phyloP scores from a whole-genome alignment of 2,329 filamentous ascomycete species.

The Sclerotinia nivalis region DNA sequence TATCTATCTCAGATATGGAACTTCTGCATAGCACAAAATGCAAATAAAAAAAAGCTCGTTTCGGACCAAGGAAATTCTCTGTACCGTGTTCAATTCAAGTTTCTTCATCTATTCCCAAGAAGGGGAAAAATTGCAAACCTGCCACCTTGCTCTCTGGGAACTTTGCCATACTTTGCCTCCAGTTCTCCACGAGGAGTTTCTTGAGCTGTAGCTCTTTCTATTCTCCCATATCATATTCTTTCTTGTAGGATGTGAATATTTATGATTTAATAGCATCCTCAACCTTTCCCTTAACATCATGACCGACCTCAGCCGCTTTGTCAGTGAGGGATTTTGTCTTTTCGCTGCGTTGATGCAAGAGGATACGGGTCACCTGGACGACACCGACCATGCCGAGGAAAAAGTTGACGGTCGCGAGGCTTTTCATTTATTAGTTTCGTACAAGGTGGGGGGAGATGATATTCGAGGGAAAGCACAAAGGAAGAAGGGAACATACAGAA shows the following conservation, averaged over 20 bases:
- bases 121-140: not conserved
- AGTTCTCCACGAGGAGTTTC: not conserved
- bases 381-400: constrained; percentile 88
- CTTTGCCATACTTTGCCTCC: not conserved
- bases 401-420: constrained; percentile 95
- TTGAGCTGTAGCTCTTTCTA: not conserved
- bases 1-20: not conserved
- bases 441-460: not conserved
- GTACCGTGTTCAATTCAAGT: not conserved
- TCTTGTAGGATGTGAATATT: constrained; percentile 20
- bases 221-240: not conserved
- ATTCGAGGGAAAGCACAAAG: not conserved
- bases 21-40: not conserved
- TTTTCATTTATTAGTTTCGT: constrained; percentile 41
- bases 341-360: constrained; percentile 60
- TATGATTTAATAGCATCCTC: constrained; percentile 43
- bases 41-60: not conserved
- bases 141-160: not conserved
- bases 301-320: constrained; percentile 30
- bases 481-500: constrained; percentile 61
- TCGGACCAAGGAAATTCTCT: constrained; percentile 2
- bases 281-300: constrained; percentile 38
- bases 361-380: constrained; percentile 78
- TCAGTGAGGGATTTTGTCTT: constrained; percentile 49
- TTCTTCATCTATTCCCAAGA: not conserved